phyloP scores from a whole-genome alignment of 192 early-diverging fungal genomes.

The Thamnidium elegans region DNA sequence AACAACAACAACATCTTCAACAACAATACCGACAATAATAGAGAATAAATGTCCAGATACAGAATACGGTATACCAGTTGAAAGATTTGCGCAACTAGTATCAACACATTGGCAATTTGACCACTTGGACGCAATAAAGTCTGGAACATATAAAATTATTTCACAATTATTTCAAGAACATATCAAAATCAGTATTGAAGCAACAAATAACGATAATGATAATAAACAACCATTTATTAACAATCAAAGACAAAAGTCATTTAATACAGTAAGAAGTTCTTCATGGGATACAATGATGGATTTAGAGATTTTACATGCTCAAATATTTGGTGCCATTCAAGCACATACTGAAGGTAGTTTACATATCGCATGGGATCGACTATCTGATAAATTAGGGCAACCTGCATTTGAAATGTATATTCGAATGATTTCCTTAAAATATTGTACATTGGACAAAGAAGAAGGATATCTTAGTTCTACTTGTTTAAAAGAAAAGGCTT shows the following conservation, averaged over 20 bases:
- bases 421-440: background rate
- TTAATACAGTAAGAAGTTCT: background rate
- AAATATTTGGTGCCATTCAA: slow-evolving; percentile 29
- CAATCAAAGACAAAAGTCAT: background rate
- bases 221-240: background rate
- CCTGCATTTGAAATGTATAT: slow-evolving; percentile 22
- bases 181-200: slow-evolving; percentile 6
- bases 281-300: slow-evolving; percentile 22
- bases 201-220: background rate
- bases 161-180: slow-evolving; percentile 23
- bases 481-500: slow-evolving; percentile 23
- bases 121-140: slow-evolving; percentile 23
- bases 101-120: slow-evolving; percentile 33
- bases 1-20: no score
- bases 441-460: background rate
- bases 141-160: slow-evolving; percentile 15
- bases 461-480: background rate
- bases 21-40: background rate
- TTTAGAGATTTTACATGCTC: slow-evolving; percentile 26
- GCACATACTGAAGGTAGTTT: slow-evolving; percentile 25
- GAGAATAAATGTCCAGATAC: no score
- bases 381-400: slow-evolving; percentile 21
- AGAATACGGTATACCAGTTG: slow-evolving; percentile 72
- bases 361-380: slow-evolving; percentile 23
- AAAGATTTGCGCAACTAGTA: slow-evolving; percentile 22